Evolutionary conservation across 2,329 filamentous ascomycete species (phyloP).

Genomic region (Alternaria gaisen): DNA sequence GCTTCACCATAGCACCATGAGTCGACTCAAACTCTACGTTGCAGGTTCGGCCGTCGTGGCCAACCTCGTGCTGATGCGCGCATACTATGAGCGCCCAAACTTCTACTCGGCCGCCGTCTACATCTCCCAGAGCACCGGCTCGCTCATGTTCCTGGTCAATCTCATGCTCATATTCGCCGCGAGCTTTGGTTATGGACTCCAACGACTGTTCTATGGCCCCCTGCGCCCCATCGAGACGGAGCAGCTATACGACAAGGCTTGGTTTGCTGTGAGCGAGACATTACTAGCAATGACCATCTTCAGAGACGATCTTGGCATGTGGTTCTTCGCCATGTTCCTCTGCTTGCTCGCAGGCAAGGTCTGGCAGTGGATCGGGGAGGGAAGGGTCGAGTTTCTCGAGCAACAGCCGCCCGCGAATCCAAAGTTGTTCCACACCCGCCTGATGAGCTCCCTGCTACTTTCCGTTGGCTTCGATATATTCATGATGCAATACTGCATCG

Average conservation of each 20-base stretch:
- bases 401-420: constrained; percentile 94
- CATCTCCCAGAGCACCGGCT: constrained; percentile 94
- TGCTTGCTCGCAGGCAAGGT: constrained; percentile 91
- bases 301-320: constrained; percentile 89
- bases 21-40: constrained; percentile 47
- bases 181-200: constrained; percentile 83
- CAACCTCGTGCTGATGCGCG: constrained; percentile 82
- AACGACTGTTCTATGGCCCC: constrained; percentile 87
- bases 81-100: constrained; percentile 93
- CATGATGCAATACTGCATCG: constrained; percentile 82
- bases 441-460: constrained; percentile 79
- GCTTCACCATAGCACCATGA: constrained; percentile 34
- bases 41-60: constrained; percentile 80
- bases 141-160: constrained; percentile 93
- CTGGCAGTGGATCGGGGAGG: constrained; percentile 98
- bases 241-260: constrained; percentile 95
- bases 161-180: constrained; percentile 83
- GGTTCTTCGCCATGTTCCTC: constrained; percentile 97
- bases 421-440: constrained; percentile 82
- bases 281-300: constrained; percentile 98
- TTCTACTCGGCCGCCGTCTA: constrained; percentile 99
- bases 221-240: constrained; percentile 95
- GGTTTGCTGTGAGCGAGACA: constrained; percentile 98
- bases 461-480: constrained; percentile 81
- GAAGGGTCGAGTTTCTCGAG: constrained; percentile 90